Evolutionary conservation across 805 yeast genomes (phyloP), one percentile per base, ranked within the genome.

Genomic region (Kazachstania psychrophila): DNA sequence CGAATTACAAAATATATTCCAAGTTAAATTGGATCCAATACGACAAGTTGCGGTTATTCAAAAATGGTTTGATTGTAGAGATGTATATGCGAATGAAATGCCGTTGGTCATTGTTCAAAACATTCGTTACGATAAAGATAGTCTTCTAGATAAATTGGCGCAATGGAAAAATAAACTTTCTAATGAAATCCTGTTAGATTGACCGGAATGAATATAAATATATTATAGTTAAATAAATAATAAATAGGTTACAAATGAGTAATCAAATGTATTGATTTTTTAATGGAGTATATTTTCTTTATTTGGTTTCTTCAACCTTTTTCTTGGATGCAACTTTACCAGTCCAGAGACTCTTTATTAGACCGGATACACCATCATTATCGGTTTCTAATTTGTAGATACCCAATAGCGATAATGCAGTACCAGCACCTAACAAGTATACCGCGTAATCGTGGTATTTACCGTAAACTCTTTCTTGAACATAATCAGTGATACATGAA

Each of bases 401-500:
- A 42, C 97, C 98, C 53, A 80, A 76, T 41, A 79, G 68, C 11
- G 84, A 73, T 25, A 79, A 64, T 37, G 70, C 66, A 2, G 95
- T 69, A 26, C 96, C 96, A 2, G 77, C 63, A 26, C 75, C 72
- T 50, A 92, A 71, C 39, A 86, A 57, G 44, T 69, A 70, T 68
- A 75, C 64, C 39, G 94, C 88, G 26, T 72, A 64, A 43, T 70
- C 69, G 64, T 85, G 80, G 71, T 83, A 75, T 27, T 68, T 59
- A 27, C 95, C 95, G 61, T 79, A 92, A 16, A 78, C 84, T 60
- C 97, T 73, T 57, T 68, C 64, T 31, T 95, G 96, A 40, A 89
- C 79, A 65, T 89, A 89, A 64, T 89, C 98, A 42, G 79, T 79
- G 53, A 89, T 87, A 68, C 96, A 89, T 31, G 94, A 70, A 61